phyloP scores from a whole-genome alignment of 2,329 filamentous ascomycete species.

The Diaporthe citri region DNA sequence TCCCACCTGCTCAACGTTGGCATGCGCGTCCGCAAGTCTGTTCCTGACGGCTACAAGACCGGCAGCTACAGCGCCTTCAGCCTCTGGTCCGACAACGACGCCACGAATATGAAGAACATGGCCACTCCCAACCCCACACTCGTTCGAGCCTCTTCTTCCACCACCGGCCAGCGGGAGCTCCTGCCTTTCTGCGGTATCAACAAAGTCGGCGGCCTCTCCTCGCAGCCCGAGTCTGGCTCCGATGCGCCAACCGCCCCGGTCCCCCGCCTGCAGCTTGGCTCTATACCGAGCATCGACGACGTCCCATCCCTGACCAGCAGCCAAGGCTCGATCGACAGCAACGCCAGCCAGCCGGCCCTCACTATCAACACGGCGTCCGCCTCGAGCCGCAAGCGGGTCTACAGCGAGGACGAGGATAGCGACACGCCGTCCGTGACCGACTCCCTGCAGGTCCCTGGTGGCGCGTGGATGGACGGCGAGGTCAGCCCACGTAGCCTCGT shows the following conservation, averaged over 20 bases:
- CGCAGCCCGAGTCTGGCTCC: constrained; percentile 58
- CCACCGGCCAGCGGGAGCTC: constrained; percentile 68
- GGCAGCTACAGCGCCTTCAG: constrained; percentile 65
- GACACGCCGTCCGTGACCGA: constrained; percentile 39
- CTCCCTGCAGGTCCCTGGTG: constrained; percentile 39
- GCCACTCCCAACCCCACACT: constrained; percentile 35
- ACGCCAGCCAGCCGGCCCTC: constrained; percentile 41
- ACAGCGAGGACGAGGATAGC: constrained; percentile 57
- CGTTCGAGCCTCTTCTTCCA: constrained; percentile 44
- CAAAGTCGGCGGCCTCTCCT: constrained; percentile 77
- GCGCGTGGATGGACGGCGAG: constrained; percentile 53
- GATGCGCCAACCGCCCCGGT: constrained; percentile 23
- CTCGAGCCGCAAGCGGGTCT: constrained; percentile 61
- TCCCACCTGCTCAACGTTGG: constrained; percentile 90
- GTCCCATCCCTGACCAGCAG: constrained; percentile 66
- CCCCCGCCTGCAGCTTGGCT: constrained; percentile 44
- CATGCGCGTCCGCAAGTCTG: constrained; percentile 93
- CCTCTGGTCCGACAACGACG: constrained; percentile 59
- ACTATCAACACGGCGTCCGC: constrained; percentile 36
- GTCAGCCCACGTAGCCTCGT: constrained; percentile 55
- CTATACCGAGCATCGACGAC: constrained; percentile 52
- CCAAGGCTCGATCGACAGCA: constrained; percentile 64
- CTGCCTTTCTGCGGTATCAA: constrained; percentile 85
- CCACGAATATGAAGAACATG: constrained; percentile 41
- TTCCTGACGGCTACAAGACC: constrained; percentile 95